Base-by-base conservation (phyloP, 2,329 filamentous ascomycete genomes). In the Xylaria sp. region DNA sequence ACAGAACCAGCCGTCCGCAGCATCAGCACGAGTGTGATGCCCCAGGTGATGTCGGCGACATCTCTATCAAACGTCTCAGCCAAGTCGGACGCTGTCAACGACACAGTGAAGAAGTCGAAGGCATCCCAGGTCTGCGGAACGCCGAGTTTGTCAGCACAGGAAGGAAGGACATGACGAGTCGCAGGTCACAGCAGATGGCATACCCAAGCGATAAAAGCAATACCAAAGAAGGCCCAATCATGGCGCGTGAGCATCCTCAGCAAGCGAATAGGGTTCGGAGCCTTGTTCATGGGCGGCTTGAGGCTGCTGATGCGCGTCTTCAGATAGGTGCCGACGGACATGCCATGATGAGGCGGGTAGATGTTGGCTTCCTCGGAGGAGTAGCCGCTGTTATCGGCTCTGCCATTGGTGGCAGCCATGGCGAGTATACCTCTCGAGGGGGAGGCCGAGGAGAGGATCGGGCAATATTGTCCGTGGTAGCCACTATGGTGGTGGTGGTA, bases 81-180 rank as follows among this genome's bases (percentile, higher is more conserved):
- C 15, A 91, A 81, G 25, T 87, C 82, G 13, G 81, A 84, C 18
- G 89, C 82, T 0, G 87, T 89, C 54, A 91, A 81, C 1, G 87
- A 88, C 32, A 91, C 88, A 55, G 88, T 89, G 78, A 90, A 89
- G 81, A 90, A 91, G 78, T 91, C 89, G 72, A 90, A 91, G 3
- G 89, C 84, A 75, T 90, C 88, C 87, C 87, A 89, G 0, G 85
- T 86, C 87, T 88, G 66, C 15, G 8, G 23, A 39, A 59, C 15
- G 10, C 52, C 46, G 15, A 57, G 51, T 20, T 58, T 37, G 64
- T 71, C 60, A 68, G 67, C 52, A 51, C 59, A 39, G 13, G 20
- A 46, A 25, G 23, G 23, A 28, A 28, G 28, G 28, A 28, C 23
- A 25, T 28, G 20, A 57, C 9, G 15, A 46, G 6, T 13, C 34